phyloP scores from a whole-genome alignment of 345 rosid genomes.

The Odontarrhena argentea region DNA sequence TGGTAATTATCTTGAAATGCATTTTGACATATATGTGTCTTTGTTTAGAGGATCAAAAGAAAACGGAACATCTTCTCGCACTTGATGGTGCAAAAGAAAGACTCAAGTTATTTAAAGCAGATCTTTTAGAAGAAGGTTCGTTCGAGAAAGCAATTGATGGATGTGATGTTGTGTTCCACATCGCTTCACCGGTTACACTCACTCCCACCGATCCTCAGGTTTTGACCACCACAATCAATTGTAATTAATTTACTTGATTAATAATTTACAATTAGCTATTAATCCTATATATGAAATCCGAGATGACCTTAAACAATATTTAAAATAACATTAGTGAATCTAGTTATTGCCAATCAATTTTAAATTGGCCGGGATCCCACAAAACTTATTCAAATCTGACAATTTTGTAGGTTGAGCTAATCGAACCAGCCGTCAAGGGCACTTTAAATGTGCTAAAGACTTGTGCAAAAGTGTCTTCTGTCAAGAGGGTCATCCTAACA shows the following conservation, averaged over 20 bases:
- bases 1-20: too few relatives aligned
- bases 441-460: constrained; percentile 49
- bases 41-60: constrained; percentile 39
- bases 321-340: too few relatives aligned
- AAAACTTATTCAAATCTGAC: too few relatives aligned
- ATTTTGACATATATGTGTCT: neutral
- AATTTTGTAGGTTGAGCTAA: constrained; percentile 31
- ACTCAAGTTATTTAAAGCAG: constrained; percentile 35
- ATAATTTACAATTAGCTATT: too few relatives aligned
- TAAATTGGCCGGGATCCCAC: too few relatives aligned
- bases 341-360: neutral
- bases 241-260: too few relatives aligned
- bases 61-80: constrained; percentile 23
- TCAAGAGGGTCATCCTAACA: constrained; percentile 49
- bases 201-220: constrained; percentile 40
- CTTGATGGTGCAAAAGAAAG: constrained; percentile 40
- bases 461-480: constrained; percentile 43
- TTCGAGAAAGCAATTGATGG: constrained; percentile 45
- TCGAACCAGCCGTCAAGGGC: constrained; percentile 49
- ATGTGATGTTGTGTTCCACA: constrained; percentile 57
- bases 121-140: constrained; percentile 33
- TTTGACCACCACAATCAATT: neutral
- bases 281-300: too few relatives aligned
- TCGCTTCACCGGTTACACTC: constrained; percentile 48
- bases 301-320: too few relatives aligned